Evolutionary conservation across 805 yeast genomes (phyloP), one percentile per base, ranked within the genome.

Genomic region (Starmerella apicola): DNA sequence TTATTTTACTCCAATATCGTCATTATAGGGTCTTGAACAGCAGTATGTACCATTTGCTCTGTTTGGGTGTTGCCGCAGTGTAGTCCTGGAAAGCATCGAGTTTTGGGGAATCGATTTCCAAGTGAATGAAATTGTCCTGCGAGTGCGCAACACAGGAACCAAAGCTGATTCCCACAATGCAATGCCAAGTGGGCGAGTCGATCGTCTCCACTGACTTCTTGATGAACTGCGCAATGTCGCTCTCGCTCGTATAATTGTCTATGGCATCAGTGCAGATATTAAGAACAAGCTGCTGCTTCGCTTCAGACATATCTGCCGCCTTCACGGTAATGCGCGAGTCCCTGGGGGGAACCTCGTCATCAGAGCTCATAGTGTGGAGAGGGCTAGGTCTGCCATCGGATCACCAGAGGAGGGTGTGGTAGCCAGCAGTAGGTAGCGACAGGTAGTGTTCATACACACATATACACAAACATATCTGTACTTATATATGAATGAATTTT

Each of bases 111-210:
- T 28, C 21, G 29, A 74, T 57, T 51, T 71, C 71, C 46, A 72
- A 69, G 54, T 75, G 74, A 4, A 70, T 63, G 54, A 75, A 74
- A 51, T 63, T 70, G 18, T 42, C 68, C 54, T 61, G 71, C 51
- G 71, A 71, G 48, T 74, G 80, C 27, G 80, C 72, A 19, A 74
- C 80, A 51, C 68, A 72, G 34, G 74, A 66, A 12, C 81, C 81
- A 53, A 74, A 74, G 38, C 72, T 68, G 48, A 64, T 60, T 18
- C 81, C 81, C 23, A 72, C 80, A 37, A 74, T 65, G 23, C 74
- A 74, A 53, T 74, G 80, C 81, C 81, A 74, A 7, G 77, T 65
- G 20, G 72, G 67, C 1, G 78, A 76, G 49, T 64, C 72, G 34
- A 64, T 55, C 25, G 64, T 62, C 50, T 74, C 81, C 52, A 74